A percentile compares a stretch with the other conserved stretches of the same genome.
These are phyloP conservation scores for Castanea sativa DNA, from an alignment of 306 rosid genomes.

Conservation along the genomic window DNA sequence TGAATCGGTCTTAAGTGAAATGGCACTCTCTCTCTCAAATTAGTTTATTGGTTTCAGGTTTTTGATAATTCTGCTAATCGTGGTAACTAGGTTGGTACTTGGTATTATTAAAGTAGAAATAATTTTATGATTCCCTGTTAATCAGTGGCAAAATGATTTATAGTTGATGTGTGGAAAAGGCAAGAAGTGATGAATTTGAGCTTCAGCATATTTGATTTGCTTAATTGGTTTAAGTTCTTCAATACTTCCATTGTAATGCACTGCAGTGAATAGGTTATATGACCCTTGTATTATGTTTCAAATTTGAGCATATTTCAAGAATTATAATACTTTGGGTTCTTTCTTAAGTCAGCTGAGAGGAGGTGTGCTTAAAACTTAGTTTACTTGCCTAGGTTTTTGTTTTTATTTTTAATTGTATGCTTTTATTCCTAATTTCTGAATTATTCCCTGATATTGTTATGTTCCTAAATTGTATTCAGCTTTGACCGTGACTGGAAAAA, in stretches of 20 bases:
- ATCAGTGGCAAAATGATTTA: neutral
- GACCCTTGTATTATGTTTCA: neutral
- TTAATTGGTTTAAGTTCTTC: constrained; percentile 1
- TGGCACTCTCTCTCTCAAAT: neutral
- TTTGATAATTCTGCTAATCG: neutral
- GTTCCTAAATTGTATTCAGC: constrained; percentile 34
- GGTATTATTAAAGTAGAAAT: neutral
- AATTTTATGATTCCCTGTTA: neutral
- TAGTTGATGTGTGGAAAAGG: neutral
- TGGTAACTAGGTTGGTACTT: neutral
- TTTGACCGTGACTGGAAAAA: constrained; percentile 99
- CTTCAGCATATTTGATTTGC: neutral
- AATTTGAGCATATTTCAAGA: neutral
- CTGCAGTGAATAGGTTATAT: neutral
- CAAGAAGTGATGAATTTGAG: neutral
- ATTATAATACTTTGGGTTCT: neutral
- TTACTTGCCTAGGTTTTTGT: neutral
- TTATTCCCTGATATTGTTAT: neutral
- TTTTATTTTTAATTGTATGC: constrained; percentile 7
- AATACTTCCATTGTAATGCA: neutral
- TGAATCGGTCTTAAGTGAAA: neutral
- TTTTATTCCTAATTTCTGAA: neutral
- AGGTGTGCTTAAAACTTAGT: neutral
- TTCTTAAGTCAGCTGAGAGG: constrained; percentile 1
- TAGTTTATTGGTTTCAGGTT: neutral